These are phyloP conservation scores for Penicillium paradoxum DNA, from an alignment of 495 filamentous ascomycete genomes.

Conservation along the genomic window DNA sequence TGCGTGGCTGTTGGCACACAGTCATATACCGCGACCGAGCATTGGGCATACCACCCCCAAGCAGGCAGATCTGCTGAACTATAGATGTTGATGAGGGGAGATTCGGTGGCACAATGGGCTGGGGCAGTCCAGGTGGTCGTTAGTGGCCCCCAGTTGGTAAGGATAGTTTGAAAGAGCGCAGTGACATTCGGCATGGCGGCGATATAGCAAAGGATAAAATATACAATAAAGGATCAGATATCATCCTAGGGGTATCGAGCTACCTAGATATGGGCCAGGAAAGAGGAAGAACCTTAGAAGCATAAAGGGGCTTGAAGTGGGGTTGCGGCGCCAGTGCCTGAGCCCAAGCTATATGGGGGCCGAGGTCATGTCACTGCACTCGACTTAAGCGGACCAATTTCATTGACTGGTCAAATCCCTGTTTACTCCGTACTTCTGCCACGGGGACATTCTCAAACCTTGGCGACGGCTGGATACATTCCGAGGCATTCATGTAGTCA, in stretches of 20 bases:
- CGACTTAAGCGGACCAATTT: too few species aligned
- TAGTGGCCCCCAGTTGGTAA: not conserved
- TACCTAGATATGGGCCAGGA: not conserved
- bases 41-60: not conserved
- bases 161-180: not conserved
- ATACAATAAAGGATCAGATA: not conserved
- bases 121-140: not conserved
- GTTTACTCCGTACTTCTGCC: too few species aligned
- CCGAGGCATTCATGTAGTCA: too few species aligned
- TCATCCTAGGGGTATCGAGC: not conserved
- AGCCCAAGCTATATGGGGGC: too few species aligned
- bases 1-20: not conserved
- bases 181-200: not conserved
- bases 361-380: too few species aligned
- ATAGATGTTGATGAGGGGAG: not conserved
- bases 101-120: too few species aligned
- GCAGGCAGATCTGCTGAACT: not conserved
- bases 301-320: too few species aligned
- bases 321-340: too few species aligned
- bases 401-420: too few species aligned
- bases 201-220: not conserved
- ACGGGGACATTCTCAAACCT: too few species aligned
- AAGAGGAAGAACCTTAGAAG: too few species aligned
- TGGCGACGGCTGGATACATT: too few species aligned
- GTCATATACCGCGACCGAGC: not conserved